phyloP scores from a whole-genome alignment of 495 filamentous ascomycete genomes.

The Lasiosphaeria miniovina region DNA sequence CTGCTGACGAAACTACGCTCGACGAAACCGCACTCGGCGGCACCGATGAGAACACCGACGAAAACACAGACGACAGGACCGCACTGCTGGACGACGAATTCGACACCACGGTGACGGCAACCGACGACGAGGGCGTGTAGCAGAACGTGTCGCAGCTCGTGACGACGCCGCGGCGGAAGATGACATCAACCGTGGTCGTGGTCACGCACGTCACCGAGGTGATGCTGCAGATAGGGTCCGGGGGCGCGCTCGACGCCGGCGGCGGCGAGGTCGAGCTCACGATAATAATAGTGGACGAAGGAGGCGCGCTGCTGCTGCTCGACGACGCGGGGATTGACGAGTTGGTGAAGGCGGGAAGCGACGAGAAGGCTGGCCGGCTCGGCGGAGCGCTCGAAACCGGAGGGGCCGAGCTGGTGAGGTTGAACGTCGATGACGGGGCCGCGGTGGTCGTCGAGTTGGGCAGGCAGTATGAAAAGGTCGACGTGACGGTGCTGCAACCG shows the following conservation, averaged over 20 bases:
- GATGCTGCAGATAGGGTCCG: background rate
- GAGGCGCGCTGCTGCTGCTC: too few species aligned
- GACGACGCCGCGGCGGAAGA: background rate
- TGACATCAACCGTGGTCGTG: background rate
- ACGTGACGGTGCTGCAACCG: background rate
- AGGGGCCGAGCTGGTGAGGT: background rate
- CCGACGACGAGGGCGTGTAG: constrained; percentile 3
- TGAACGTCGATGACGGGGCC: background rate
- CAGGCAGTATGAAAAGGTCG: background rate
- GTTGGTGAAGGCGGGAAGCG: background rate
- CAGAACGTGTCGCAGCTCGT: background rate
- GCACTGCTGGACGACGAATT: constrained; percentile 1
- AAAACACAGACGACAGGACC: background rate
- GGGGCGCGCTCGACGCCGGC: background rate
- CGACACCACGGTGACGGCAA: background rate
- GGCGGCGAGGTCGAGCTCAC: background rate
- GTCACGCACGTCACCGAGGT: background rate
- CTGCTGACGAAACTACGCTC: background rate
- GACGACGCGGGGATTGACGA: background rate
- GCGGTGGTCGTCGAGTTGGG: background rate
- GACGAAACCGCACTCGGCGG: background rate
- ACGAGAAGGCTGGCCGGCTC: background rate
- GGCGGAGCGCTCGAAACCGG: background rate
- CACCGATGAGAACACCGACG: background rate
- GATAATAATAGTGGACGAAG: background rate